A percentile compares a stretch with the other conserved stretches of the same genome.
Conservation (phyloP, 805 yeast species). For the Maudiozyma pseudohumilis region DNA sequence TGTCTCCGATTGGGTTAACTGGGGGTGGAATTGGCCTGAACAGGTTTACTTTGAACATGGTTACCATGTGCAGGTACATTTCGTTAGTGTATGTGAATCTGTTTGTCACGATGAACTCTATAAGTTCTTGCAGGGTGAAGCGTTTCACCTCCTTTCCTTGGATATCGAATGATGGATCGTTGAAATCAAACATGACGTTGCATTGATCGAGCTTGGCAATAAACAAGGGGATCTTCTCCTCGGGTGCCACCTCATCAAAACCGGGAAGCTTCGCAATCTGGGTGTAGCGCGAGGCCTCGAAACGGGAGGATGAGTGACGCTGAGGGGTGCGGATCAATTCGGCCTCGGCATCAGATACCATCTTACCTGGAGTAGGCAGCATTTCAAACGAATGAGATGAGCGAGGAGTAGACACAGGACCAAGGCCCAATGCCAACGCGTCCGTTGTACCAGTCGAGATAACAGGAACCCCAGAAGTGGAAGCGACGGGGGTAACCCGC, state of each 20-base stretch:
- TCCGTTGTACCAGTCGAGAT: no score
- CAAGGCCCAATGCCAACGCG: no score
- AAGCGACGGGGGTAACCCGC: no score
- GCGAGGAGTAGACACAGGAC: constrained; percentile 29
- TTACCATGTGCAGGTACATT: constrained; percentile 79
- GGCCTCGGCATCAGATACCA: constrained; percentile 47
- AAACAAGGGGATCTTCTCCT: constrained; percentile 63
- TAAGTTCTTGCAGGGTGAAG: constrained; percentile 76
- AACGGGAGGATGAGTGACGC: constrained; percentile 85
- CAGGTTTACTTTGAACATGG: constrained; percentile 80
- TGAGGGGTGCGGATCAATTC: constrained; percentile 80
- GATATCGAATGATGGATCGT: constrained; percentile 84
- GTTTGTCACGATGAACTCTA: constrained; percentile 75
- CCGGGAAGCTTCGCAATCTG: constrained; percentile 69
- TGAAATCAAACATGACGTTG: constrained; percentile 86
- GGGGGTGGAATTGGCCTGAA: constrained; percentile 98
- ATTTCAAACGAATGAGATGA: constrained; percentile 47
- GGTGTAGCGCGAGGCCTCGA: constrained; percentile 64
- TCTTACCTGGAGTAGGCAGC: constrained; percentile 52
- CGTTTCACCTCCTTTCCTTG: constrained; percentile 90
- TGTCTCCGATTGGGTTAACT: constrained; percentile 91
- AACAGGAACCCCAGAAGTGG: no score
- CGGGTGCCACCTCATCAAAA: constrained; percentile 80
- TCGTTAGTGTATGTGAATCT: constrained; percentile 82
- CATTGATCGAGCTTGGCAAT: constrained; percentile 88